Conservation (phyloP, 441 rosid species). For the Populus hybrid region DNA sequence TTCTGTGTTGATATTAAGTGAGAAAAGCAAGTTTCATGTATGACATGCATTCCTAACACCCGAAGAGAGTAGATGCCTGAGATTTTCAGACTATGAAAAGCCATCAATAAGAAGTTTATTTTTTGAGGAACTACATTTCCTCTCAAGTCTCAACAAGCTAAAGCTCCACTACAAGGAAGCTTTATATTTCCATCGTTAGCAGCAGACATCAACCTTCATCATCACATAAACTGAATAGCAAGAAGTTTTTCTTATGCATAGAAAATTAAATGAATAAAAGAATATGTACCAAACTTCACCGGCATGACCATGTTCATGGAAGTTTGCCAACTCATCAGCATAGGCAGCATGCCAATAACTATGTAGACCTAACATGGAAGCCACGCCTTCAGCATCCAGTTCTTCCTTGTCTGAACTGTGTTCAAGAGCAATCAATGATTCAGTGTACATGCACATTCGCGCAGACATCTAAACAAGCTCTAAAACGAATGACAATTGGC, state of each 20-base stretch:
- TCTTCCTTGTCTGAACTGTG: slow-evolving; percentile 92
- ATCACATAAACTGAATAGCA: neutral
- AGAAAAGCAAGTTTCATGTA: too few species aligned
- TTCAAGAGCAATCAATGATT: slow-evolving; percentile 3
- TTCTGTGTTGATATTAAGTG: too few species aligned
- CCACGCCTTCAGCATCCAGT: slow-evolving; percentile 66
- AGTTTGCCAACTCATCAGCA: slow-evolving; percentile 79
- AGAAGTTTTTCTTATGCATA: neutral
- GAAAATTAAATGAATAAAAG: neutral
- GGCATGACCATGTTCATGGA: slow-evolving; percentile 81
- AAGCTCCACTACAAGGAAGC: too few species aligned
- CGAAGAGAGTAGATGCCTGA: too few species aligned
- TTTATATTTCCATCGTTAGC: too few species aligned
- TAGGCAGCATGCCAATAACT: slow-evolving; percentile 93
- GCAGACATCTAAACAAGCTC: neutral
- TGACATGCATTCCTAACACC: too few species aligned
- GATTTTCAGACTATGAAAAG: too few species aligned
- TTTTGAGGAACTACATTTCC: too few species aligned
- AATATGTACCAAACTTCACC: slow-evolving; percentile 83
- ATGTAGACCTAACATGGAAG: slow-evolving; percentile 80
- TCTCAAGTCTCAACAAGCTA: too few species aligned
- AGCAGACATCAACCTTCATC: too few species aligned
- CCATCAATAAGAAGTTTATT: too few species aligned
- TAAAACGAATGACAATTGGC: neutral
- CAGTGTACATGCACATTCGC: neutral